These are phyloP conservation scores for Podila clonocystis DNA, from an alignment of 192 early-diverging fungal species.

Conservation along the genomic window DNA sequence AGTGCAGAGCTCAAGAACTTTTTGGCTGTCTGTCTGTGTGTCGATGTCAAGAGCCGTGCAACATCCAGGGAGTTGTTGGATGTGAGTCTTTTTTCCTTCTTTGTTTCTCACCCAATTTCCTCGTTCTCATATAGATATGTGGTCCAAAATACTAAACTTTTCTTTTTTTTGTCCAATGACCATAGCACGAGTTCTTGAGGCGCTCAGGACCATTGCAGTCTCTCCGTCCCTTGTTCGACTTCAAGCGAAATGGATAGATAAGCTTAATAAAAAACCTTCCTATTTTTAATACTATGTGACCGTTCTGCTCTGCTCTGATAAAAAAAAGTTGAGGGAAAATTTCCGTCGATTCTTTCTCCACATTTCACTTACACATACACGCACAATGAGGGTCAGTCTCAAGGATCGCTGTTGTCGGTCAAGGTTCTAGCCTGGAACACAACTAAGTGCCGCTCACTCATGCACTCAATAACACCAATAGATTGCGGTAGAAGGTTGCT, in stretches of 20 bases:
- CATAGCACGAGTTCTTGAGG: conserved; percentile 76
- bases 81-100: conserved; percentile 38
- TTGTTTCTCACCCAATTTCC: not conserved
- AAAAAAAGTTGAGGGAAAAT: not conserved
- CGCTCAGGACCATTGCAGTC: conserved; percentile 68
- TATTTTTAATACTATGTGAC: not conserved
- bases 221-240: conserved; percentile 73
- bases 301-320: too few relatives aligned
- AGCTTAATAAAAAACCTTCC: not conserved
- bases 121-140: not conserved
- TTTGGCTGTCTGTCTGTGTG: conserved; percentile 87
- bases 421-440: too few relatives aligned
- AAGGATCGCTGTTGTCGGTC: not conserved
- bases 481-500: conserved; percentile 96
- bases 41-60: conserved; percentile 87
- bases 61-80: conserved; percentile 79
- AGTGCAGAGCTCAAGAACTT: conserved; percentile 87
- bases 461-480: conserved; percentile 3
- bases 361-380: not conserved
- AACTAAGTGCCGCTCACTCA: too few relatives aligned
- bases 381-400: not conserved
- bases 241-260: conserved; percentile 45
- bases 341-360: not conserved
- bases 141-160: conserved; percentile 1
- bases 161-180: not conserved